Conservation (phyloP, 1,284 basidiomycete genomes). For the Papiliotrema nemorosa region DNA sequence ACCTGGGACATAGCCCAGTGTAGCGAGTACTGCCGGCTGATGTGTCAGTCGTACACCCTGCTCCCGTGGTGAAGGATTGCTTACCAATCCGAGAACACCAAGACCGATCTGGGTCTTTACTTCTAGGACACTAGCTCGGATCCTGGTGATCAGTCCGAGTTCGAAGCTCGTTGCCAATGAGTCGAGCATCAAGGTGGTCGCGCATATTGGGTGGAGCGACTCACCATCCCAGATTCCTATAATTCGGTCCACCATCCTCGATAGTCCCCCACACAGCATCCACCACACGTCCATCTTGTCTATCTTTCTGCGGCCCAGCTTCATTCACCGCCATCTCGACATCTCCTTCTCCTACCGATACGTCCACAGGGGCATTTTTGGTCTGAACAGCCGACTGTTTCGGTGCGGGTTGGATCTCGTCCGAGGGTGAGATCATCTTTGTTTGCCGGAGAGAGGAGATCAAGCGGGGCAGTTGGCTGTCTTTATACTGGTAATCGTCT, state of each 20-base stretch:
- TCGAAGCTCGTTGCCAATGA: too few species aligned
- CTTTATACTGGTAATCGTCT: too few species aligned
- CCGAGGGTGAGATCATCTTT: too few species aligned
- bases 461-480: too few species aligned
- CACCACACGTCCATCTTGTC: conserved; percentile 4
- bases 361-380: too few species aligned
- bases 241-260: conserved; percentile 37
- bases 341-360: too few species aligned
- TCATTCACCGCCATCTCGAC: neutral
- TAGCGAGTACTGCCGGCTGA: conserved; percentile 26
- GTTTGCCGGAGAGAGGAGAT: too few species aligned
- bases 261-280: conserved; percentile 43
- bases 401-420: too few species aligned
- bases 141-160: conserved; percentile 14
- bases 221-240: conserved; percentile 34
- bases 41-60: neutral
- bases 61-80: neutral
- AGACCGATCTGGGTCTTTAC: conserved; percentile 42
- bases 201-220: neutral
- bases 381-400: too few species aligned
- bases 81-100: conserved; percentile 34
- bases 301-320: neutral
- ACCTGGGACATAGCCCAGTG: conserved; percentile 37
- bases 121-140: conserved; percentile 30
- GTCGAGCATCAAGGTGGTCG: conserved; percentile 7